Base-by-base conservation (phyloP, 1,284 basidiomycete genomes). In the Cryptococcus sp. region DNA sequence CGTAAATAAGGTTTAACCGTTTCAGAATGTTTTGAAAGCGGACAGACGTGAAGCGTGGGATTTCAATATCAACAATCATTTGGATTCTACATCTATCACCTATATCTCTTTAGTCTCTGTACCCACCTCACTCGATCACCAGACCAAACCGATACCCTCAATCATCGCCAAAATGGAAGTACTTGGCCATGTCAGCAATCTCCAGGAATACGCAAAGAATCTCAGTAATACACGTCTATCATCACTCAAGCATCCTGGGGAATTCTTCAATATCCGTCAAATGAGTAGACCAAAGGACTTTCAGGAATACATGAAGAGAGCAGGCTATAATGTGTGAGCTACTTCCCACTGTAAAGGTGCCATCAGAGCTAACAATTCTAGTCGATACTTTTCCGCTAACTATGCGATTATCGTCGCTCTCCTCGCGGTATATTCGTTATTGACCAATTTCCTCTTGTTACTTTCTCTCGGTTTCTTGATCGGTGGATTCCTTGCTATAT, bases 401-500 rank as follows among this genome's bases (percentile, higher is more conserved):
- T 97, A 97, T 78, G 84, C 86, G 44, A 77, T 96, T 67, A 83
- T 98, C 64, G 81, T 97, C 15, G 85, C 82, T 50, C 75, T 87
- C 47, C 82, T 98, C 54, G 89, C 86, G 14, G 84, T 98, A 56
- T 98, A 97, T 76, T 90, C 93, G 14, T 75, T 98, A 44, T 76
- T 98, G 66, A 91, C 88, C 59, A 93, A 89, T 77, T 83, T 83
- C 5, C 74, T 85, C 42, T 85, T 98, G 46, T 83, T 98, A 60
- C 80, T 95, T 67, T 85, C 94, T 4, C 80, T 97, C 59, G 83
- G 79, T 38, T 93, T 98, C 82, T 85, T 98, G 65, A 85, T 93
- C 61, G 90, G 90, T 48, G 95, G 95, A 3, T 98, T 97, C 79
- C 77, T 85, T 36, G 84, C 84, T 46, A 95, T 98, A 79, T 94